A percentile compares a stretch with the other conserved stretches of the same genome.
Evolutionary conservation across 257 asterid species (phyloP).

Genomic region (Striga asiatica): DNA sequence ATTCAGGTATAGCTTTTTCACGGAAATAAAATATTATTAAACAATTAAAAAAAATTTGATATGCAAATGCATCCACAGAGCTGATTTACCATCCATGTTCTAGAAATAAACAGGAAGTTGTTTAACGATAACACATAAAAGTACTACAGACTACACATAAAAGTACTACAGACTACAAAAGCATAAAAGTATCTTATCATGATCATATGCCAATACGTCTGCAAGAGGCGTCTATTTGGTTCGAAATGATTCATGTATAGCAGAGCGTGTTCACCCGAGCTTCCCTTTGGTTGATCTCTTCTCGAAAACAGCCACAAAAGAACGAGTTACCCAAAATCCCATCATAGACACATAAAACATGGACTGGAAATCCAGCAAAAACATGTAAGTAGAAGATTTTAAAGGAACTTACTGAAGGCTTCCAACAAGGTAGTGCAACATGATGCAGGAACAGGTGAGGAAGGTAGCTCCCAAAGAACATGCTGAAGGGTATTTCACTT

Average conservation of each 20-base stretch:
- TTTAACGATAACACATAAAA: too few species aligned
- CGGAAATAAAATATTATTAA: too few species aligned
- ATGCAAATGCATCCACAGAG: too few species aligned
- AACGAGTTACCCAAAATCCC: slow-evolving; percentile 13
- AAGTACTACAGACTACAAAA: too few species aligned
- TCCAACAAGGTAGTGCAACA: slow-evolving; percentile 98
- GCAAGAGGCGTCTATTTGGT: slow-evolving; percentile 73
- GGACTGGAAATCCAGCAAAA: slow-evolving; percentile 5
- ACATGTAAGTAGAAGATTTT: too few species aligned
- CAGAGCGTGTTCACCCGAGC: slow-evolving; percentile 75
- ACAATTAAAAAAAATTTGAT: too few species aligned
- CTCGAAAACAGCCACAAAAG: slow-evolving; percentile 17
- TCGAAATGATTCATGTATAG: slow-evolving; percentile 88
- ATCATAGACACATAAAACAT: background rate
- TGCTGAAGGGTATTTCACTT: too few species aligned
- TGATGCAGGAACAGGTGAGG: slow-evolving; percentile 98
- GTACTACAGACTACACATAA: background rate
- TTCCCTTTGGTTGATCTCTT: slow-evolving; percentile 78
- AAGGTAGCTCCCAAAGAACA: slow-evolving; percentile 91
- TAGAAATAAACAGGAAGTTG: too few species aligned
- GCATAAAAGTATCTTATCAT: background rate
- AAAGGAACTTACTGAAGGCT: slow-evolving; percentile 60
- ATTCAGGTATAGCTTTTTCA: background rate
- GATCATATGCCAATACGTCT: slow-evolving; percentile 19
- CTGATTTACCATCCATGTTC: too few species aligned